Base-by-base conservation (phyloP, 2,329 filamentous ascomycete species). In the Ophiobolus disseminans region DNA sequence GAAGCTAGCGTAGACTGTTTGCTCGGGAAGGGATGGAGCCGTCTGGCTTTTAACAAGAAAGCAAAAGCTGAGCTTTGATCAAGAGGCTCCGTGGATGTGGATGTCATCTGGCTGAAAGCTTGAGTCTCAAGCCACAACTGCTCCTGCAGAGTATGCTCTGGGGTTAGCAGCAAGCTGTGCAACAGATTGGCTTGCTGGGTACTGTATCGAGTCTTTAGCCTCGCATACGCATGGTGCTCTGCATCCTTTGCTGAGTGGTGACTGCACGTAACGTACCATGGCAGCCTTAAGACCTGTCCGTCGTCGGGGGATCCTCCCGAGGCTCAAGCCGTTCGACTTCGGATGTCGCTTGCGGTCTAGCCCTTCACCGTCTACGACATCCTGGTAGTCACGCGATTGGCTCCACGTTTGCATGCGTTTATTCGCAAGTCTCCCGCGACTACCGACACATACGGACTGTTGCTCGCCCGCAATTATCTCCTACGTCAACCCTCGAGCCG, bases 241-340 rank as follows among this genome's bases (percentile, higher is more conserved):
- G 60, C 63, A 60, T 51, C 50, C 51, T 49, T 55, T 62, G 51
- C 59, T 57, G 55, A 45, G 40, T 53, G 37, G 51, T 48, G 50
- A 48, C 55, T 50, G 48, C 55, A 53, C 51, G 42, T 55, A 48
- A 53, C 53, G 55, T 57, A 56, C 58, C 56, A 65, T 58, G 59
- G 45, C 60, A 57, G 57, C 45, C 50, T 47, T 55, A 54, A 55
- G 41, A 48, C 35, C 51, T 50, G 61, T 58, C 63, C 57, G 60
- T 62, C 55, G 31, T 52, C 63, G 62, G 68, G 59, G 61, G 63
- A 63, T 55, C 45, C 57, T 62, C 61, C 69, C 65, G 62, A 60
- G 48, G 53, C 54, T 58, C 47, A 58, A 46, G 57, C 54, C 57
- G 62, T 70, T 65, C 46, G 58, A 56, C 48, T 51, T 58, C 55